Evolutionary conservation across 1,284 basidiomycete species (phyloP), one percentile per base, ranked within the genome.

Genomic region (Malassezia caprae): DNA sequence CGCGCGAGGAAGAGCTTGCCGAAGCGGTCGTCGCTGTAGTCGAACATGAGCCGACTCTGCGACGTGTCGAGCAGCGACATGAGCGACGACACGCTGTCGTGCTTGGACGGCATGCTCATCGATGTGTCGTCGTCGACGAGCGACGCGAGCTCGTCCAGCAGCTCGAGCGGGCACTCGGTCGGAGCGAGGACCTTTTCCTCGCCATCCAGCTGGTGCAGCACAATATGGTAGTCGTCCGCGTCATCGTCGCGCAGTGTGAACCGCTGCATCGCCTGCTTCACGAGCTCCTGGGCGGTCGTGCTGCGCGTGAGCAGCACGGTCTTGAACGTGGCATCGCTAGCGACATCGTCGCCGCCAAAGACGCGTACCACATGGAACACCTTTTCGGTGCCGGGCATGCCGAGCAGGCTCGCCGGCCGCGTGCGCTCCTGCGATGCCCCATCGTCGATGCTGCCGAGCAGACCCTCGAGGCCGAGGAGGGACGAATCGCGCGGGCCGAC

Each of bases 281-380:
- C 82, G 24, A 98, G 82, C 54, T 96, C 91, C 0, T 79, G 77
- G 0, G 88, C 82, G 0, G 84, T 86, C 0, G 90, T 96, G 4
- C 83, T 84, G 8, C 86, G 79, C 69, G 91, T 96, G 59, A 96
- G 81, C 19, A 96, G 77, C 0, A 94, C 93, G 1, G 93, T 96
- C 79, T 96, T 96, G 81, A 96, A 98, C 0, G 90, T 94, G 3
- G 90, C 88, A 63, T 96, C 90, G 1, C 88, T 88, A 69, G 90
- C 84, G 57, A 79, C 70, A 19, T 76, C 69, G 59, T 86, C 83
- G 8, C 91, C 93, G 0, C 90, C 90, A 72, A 98, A 96, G 41
- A 98, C 83, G 17, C 91, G 85, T 49, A 96, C 83, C 56, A 98
- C 91, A 66, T 86, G 94, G 56, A 96, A 81, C 62, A 91, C 85